A percentile compares a stretch with the other conserved stretches of the same genome.
phyloP scores from a whole-genome alignment of 2,329 filamentous ascomycete genomes.

The Fusarium sp. region DNA sequence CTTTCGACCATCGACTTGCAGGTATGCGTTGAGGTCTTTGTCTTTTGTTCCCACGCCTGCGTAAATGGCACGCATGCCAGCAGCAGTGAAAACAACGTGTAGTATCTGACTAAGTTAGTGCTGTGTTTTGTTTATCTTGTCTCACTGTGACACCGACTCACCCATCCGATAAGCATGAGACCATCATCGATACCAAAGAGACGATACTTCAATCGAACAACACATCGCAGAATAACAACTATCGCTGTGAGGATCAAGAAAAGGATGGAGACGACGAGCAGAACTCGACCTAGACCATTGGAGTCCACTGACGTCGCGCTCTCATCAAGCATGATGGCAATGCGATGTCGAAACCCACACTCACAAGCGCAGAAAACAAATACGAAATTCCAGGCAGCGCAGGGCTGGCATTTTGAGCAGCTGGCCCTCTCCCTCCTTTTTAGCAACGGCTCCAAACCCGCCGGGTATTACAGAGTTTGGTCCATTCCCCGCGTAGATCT shows the following conservation, averaged over 20 bases:
- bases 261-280: constrained; percentile 4
- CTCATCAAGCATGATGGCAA: constrained; percentile 9
- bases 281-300: constrained; percentile 3
- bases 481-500: not conserved
- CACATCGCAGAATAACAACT: constrained; percentile 5
- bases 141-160: not conserved
- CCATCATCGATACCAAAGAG: constrained; percentile 24
- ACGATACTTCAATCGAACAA: not conserved
- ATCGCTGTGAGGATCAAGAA: not conserved
- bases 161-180: constrained; percentile 30
- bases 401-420: not conserved
- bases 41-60: constrained; percentile 16
- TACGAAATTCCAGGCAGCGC: not conserved
- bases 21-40: not conserved
- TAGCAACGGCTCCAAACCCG: not conserved
- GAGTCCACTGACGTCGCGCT: constrained; percentile 3
- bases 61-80: not conserved
- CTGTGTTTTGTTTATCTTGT: not conserved
- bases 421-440: not conserved
- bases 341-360: not conserved
- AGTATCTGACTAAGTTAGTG: not conserved
- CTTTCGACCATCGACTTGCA: constrained; percentile 15
- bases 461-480: not conserved
- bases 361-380: not conserved
- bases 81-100: not conserved